Evolutionary conservation across 768 basidiomycete genomes (phyloP).

Genomic region (Amylocystis lapponica): DNA sequence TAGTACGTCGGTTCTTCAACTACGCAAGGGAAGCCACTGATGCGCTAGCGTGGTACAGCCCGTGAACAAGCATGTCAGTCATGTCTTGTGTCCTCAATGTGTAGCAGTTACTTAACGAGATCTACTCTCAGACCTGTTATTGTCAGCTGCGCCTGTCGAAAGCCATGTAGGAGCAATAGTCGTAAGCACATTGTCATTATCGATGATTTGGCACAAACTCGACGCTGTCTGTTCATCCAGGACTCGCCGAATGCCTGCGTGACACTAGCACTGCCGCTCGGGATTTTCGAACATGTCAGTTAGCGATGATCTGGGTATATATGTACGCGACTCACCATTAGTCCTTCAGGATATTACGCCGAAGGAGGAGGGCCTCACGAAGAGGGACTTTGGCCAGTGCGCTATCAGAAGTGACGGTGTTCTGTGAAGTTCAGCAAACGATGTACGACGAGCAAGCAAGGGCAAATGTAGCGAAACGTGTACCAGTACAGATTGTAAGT

Average conservation of each 20-base stretch:
- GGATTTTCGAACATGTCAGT: slow-evolving; percentile 68
- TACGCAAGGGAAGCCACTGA: too few relatives aligned
- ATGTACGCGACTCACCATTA: too few relatives aligned
- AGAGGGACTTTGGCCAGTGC: slow-evolving; percentile 56
- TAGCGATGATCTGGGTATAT: background rate
- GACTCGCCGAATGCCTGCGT: slow-evolving; percentile 78
- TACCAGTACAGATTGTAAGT: too few relatives aligned
- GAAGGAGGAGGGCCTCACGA: slow-evolving; percentile 53
- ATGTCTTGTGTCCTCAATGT: too few relatives aligned
- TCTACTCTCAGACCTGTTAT: slow-evolving; percentile 50
- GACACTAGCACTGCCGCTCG: slow-evolving; percentile 67
- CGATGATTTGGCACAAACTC: too few relatives aligned
- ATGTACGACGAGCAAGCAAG: too few relatives aligned
- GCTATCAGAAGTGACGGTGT: slow-evolving; percentile 62
- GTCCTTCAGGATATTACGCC: slow-evolving; percentile 67
- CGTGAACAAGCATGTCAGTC: slow-evolving; percentile 69
- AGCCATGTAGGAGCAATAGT: slow-evolving; percentile 67
- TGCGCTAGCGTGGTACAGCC: too few relatives aligned
- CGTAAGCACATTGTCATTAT: too few relatives aligned
- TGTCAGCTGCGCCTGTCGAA: slow-evolving; percentile 67
- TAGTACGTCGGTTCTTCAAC: slow-evolving; percentile 32
- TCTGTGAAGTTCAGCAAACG: too few relatives aligned
- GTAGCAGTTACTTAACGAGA: too few relatives aligned
- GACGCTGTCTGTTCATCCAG: slow-evolving; percentile 24
- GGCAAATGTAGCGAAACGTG: too few relatives aligned